Evolutionary conservation across 345 rosid species (phyloP).

Genomic region (Sapria himalayana): DNA sequence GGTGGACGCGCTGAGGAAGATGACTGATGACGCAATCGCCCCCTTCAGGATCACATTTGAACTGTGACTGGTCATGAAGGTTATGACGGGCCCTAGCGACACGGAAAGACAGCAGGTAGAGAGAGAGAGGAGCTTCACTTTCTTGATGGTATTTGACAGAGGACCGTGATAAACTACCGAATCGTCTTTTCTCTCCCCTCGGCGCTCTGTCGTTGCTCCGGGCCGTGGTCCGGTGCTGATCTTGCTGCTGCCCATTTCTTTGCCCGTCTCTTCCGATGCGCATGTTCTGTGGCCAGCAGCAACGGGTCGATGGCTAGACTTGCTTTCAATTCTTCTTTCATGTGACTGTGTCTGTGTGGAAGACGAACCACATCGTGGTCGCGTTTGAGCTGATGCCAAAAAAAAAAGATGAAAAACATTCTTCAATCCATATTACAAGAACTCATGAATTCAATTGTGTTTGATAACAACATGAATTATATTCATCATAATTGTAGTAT

Average conservation of each 20-base stretch:
- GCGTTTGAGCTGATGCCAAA: too few species aligned
- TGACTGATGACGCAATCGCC: constrained; percentile 69
- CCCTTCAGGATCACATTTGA: constrained; percentile 74
- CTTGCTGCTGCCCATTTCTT: constrained; percentile 33
- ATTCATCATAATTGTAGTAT: too few species aligned
- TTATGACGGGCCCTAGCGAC: constrained; percentile 71
- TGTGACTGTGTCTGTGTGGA: too few species aligned
- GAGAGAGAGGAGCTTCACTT: constrained; percentile 80
- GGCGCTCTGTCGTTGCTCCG: constrained; percentile 12
- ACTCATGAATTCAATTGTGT: too few species aligned
- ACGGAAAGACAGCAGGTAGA: constrained; percentile 95
- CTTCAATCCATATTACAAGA: too few species aligned
- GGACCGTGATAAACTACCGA: constrained; percentile 55
- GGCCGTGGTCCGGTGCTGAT: constrained; percentile 59
- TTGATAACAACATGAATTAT: too few species aligned
- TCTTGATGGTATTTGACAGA: constrained; percentile 71
- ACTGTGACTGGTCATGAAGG: constrained; percentile 79
- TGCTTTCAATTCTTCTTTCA: too few species aligned
- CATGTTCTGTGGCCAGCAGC: constrained; percentile 23
- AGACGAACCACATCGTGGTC: too few species aligned
- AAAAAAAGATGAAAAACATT: too few species aligned
- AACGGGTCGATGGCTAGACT: constrained; percentile 2
- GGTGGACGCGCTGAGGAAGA: constrained; percentile 68
- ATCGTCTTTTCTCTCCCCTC: constrained; percentile 25
- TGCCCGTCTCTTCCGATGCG: constrained; percentile 34